A percentile compares a stretch with the other conserved stretches of the same genome.
Evolutionary conservation across 441 rosid genomes (phyloP).

Genomic region (Hypseocharis bilobata): DNA sequence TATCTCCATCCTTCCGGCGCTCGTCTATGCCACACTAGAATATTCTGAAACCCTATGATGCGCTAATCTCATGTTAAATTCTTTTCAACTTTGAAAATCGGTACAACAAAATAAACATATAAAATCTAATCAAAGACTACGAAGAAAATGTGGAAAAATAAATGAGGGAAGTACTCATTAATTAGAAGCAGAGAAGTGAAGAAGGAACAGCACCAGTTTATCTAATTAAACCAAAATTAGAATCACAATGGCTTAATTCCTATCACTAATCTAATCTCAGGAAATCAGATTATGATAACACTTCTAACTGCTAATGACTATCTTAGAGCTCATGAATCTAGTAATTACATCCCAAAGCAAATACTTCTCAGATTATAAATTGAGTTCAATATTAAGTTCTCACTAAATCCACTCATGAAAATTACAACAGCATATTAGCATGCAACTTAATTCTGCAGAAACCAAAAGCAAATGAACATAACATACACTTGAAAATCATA

Average conservation of each 20-base stretch:
- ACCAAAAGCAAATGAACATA: neutral
- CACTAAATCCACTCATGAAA: too few relatives aligned
- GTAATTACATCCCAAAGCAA: neutral
- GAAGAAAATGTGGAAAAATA: too few relatives aligned
- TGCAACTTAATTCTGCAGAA: neutral
- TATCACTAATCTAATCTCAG: neutral
- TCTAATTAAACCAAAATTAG: too few relatives aligned
- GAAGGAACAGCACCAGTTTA: neutral
- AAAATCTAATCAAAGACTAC: too few relatives aligned
- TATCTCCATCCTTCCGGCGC: slow-evolving; percentile 56
- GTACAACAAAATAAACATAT: too few relatives aligned
- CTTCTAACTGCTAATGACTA: too few relatives aligned
- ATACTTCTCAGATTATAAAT: too few relatives aligned
- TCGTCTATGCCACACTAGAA: neutral
- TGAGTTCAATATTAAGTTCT: neutral
- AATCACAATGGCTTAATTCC: too few relatives aligned
- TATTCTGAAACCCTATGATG: neutral
- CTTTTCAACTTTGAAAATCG: neutral
- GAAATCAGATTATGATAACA: neutral
- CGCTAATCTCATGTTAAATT: neutral
- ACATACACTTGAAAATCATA: neutral
- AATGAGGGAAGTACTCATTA: too few relatives aligned
- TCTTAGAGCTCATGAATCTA: neutral
- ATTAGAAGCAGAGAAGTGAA: neutral
- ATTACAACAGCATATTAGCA: too few relatives aligned